These are phyloP conservation scores for Sporothrix pseudoabietina DNA, from an alignment of 2,329 filamentous ascomycete genomes.

Conservation along the genomic window DNA sequence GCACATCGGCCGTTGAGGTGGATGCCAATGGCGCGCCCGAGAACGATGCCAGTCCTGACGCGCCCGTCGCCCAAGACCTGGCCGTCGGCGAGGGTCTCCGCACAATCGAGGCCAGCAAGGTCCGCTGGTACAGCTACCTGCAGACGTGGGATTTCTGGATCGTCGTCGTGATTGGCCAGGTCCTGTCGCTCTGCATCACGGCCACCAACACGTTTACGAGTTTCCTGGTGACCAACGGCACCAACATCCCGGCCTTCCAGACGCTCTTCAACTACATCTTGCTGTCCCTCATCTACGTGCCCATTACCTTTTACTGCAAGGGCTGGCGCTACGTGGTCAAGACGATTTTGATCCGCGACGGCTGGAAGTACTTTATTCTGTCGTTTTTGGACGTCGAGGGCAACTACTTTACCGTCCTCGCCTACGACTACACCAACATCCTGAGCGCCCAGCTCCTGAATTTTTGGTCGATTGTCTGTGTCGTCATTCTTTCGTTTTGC, in stretches of 20 bases:
- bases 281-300: slow-evolving; percentile 78
- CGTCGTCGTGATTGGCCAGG: slow-evolving; percentile 77
- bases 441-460: slow-evolving; percentile 93
- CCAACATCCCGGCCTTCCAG: slow-evolving; percentile 91
- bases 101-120: slow-evolving; percentile 56
- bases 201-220: slow-evolving; percentile 87
- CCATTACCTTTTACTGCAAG: slow-evolving; percentile 76
- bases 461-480: slow-evolving; percentile 96
- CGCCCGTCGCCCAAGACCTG: slow-evolving; percentile 40
- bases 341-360: slow-evolving; percentile 65
- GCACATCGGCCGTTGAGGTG: slow-evolving; percentile 18
- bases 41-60: slow-evolving; percentile 32
- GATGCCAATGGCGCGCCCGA: not conserved
- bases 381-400: slow-evolving; percentile 93
- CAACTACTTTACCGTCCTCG: slow-evolving; percentile 96
- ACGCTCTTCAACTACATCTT: slow-evolving; percentile 93
- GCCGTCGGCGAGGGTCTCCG: slow-evolving; percentile 56
- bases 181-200: slow-evolving; percentile 87
- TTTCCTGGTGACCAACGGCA: slow-evolving; percentile 66
- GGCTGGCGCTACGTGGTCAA: slow-evolving; percentile 70
- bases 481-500: slow-evolving; percentile 80
- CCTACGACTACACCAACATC: slow-evolving; percentile 90
- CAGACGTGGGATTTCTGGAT: slow-evolving; percentile 85
- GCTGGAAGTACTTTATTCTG: slow-evolving; percentile 93
- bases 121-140: slow-evolving; percentile 72